These are phyloP conservation scores for Saccharomycopsis olivae DNA, from an alignment of 805 yeast species.

Conservation along the genomic window DNA sequence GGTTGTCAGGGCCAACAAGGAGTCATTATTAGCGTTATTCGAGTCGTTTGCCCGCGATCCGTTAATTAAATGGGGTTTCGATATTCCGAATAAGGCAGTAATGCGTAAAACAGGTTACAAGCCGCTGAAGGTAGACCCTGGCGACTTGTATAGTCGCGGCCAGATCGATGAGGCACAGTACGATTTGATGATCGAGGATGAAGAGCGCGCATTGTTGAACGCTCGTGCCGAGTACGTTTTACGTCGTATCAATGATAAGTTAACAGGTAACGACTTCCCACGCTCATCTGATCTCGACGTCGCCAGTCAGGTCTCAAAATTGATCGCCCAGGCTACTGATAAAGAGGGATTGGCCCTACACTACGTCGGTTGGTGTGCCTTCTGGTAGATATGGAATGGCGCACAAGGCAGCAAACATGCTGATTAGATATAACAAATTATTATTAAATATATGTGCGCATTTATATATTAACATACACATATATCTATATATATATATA, in stretches of 20 bases:
- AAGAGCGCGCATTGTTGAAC: slow-evolving; percentile 56
- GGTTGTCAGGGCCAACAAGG: slow-evolving; percentile 85
- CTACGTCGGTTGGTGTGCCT: slow-evolving; percentile 98
- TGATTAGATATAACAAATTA: too few relatives aligned
- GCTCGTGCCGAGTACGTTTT: slow-evolving; percentile 86
- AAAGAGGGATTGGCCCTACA: slow-evolving; percentile 95
- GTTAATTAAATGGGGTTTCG: slow-evolving; percentile 97
- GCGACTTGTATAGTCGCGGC: slow-evolving; percentile 50
- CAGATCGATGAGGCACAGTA: slow-evolving; percentile 74
- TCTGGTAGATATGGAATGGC: too few relatives aligned
- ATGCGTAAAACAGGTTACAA: slow-evolving; percentile 65
- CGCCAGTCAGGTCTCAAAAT: slow-evolving; percentile 82
- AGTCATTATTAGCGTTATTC: slow-evolving; percentile 92
- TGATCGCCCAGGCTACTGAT: slow-evolving; percentile 93
- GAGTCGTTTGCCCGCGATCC: slow-evolving; percentile 99
- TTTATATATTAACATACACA: too few relatives aligned
- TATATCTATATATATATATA: too few relatives aligned
- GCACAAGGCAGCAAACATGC: too few relatives aligned
- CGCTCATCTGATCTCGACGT: slow-evolving; percentile 62
- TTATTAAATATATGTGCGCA: too few relatives aligned
- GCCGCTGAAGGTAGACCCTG: slow-evolving; percentile 57
- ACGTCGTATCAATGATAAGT: slow-evolving; percentile 81
- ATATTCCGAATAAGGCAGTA: slow-evolving; percentile 72
- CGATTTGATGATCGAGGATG: slow-evolving; percentile 58
- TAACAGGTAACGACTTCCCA: slow-evolving; percentile 88